phyloP scores from a whole-genome alignment of 495 filamentous ascomycete genomes.

The Aspergillus baeticus region DNA sequence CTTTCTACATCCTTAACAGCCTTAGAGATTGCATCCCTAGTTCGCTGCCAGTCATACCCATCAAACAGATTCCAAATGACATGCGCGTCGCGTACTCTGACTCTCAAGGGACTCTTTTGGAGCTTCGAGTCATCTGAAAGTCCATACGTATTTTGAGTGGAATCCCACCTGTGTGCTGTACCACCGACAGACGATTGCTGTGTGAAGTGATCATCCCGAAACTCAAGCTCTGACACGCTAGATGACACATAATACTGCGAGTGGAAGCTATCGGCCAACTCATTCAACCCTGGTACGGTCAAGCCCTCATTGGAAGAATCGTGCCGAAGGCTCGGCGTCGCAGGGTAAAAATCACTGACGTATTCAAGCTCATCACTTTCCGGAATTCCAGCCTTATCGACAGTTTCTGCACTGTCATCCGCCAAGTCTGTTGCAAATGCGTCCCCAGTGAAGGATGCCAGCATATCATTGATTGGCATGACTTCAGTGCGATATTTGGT shows the following conservation, averaged over 20 bases:
- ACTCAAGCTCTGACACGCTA: constrained; percentile 55
- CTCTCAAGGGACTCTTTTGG: constrained; percentile 68
- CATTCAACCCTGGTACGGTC: constrained; percentile 40
- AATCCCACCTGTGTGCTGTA: constrained; percentile 77
- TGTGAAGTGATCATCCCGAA: constrained; percentile 81
- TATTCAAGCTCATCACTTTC: constrained; percentile 58
- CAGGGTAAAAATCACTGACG: constrained; percentile 62
- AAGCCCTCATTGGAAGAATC: constrained; percentile 41
- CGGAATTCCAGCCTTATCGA: constrained; percentile 24
- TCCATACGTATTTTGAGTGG: constrained; percentile 69
- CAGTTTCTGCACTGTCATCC: constrained; percentile 13
- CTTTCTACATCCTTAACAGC: constrained; percentile 83
- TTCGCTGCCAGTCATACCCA: constrained; percentile 93
- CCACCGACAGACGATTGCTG: constrained; percentile 57
- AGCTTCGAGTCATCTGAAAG: constrained; percentile 59
- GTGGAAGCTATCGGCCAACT: constrained; percentile 63
- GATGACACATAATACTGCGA: constrained; percentile 54
- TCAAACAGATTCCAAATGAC: constrained; percentile 98
- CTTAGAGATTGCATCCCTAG: constrained; percentile 79
- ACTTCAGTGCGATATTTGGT: constrained; percentile 86
- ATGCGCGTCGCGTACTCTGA: constrained; percentile 82
- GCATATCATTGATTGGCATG: constrained; percentile 79
- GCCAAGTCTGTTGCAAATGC: constrained; percentile 56
- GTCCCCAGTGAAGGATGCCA: constrained; percentile 85
- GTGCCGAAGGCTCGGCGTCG: constrained; percentile 31